Conservation (phyloP, 2,329 filamentous ascomycete species). For the Monilinia laxa region DNA sequence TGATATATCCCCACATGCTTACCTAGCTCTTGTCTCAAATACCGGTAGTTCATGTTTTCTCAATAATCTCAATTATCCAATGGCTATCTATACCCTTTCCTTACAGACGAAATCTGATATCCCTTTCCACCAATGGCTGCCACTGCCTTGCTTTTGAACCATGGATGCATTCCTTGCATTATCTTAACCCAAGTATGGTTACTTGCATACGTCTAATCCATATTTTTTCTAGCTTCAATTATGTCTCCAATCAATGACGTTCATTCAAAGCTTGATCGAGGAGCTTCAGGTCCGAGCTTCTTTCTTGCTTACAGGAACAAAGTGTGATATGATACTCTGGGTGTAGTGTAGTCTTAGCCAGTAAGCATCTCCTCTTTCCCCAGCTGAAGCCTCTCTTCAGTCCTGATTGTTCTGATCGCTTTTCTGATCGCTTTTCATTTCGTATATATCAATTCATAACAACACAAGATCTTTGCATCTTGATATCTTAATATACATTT, state of each 20-base stretch:
- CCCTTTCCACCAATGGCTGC: not conserved
- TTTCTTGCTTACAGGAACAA: slow-evolving; percentile 18
- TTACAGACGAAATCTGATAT: slow-evolving; percentile 5
- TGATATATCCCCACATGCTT: not conserved
- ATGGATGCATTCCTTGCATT: slow-evolving; percentile 17
- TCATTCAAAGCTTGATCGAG: slow-evolving; percentile 7
- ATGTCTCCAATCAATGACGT: slow-evolving; percentile 12
- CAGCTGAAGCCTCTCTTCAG: slow-evolving; percentile 1
- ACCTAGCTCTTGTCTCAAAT: not conserved
- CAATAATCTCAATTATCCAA: not conserved
- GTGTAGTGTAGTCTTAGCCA: slow-evolving; percentile 15
- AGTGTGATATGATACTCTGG: slow-evolving; percentile 12
- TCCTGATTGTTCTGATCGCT: not conserved
- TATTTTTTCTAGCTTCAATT: not conserved
- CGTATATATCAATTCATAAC: not conserved
- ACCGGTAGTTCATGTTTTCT: not conserved
- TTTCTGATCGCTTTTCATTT: slow-evolving; percentile 3
- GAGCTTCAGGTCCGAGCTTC: slow-evolving; percentile 15
- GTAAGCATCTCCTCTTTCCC: slow-evolving; percentile 12
- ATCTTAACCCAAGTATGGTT: slow-evolving; percentile 16
- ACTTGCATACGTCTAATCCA: slow-evolving; percentile 6
- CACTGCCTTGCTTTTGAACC: slow-evolving; percentile 1
- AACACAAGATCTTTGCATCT: not conserved
- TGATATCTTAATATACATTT: not conserved
- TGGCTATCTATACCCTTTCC: not conserved